phyloP scores from a whole-genome alignment of 177 flowering plant genomes.

The Vitis hybrid region DNA sequence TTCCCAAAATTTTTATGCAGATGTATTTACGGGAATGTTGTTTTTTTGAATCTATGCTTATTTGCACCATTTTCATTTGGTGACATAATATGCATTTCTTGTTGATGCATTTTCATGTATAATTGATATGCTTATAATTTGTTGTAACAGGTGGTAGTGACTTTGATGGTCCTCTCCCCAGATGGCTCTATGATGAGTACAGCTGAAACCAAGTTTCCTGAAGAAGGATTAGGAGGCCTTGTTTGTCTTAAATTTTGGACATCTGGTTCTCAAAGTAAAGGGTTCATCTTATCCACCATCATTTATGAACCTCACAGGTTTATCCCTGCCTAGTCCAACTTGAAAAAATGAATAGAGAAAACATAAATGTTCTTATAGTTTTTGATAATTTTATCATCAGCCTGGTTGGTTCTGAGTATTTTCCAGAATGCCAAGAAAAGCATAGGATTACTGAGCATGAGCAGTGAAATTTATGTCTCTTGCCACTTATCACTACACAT shows the following conservation, averaged over 20 bases:
- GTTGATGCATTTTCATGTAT: background rate
- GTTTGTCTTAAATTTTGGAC: constrained; percentile 87
- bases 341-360: background rate
- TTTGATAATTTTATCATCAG: background rate
- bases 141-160: constrained; percentile 62
- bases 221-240: constrained; percentile 88
- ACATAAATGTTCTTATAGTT: background rate
- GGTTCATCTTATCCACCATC: constrained; percentile 67
- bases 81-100: too few species aligned
- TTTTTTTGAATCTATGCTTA: too few species aligned
- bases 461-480: background rate
- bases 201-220: constrained; percentile 72
- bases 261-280: constrained; percentile 40
- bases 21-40: too few species aligned
- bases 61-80: too few species aligned
- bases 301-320: constrained; percentile 99
- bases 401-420: too few species aligned
- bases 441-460: background rate
- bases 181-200: constrained; percentile 89
- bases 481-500: background rate
- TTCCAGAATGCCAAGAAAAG: background rate
- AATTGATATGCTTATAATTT: background rate
- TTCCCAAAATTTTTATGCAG: too few species aligned
- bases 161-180: constrained; percentile 57
- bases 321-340: constrained; percentile 1